Percentiles rank a stretch among this genome's conserved stretches.
Conservation (phyloP, 495 filamentous ascomycete genomes). For the Sordaria brevicollis region DNA sequence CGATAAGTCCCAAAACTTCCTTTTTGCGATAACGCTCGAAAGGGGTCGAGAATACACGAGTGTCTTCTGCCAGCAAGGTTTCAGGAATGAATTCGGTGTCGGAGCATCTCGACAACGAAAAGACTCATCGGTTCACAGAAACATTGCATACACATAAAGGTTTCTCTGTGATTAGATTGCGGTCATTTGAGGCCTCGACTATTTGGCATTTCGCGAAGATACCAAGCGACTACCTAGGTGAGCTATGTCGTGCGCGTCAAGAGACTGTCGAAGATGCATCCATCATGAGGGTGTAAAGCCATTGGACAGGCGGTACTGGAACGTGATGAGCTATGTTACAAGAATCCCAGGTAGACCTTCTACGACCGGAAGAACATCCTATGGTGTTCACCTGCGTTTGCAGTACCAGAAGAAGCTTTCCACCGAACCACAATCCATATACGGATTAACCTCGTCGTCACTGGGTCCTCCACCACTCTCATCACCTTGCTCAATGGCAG, state of each 20-base stretch:
- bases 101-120: too few species aligned
- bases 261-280: neutral
- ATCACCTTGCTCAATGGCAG: neutral
- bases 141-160: neutral
- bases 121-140: neutral
- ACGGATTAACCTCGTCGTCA: neutral
- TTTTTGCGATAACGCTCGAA: too few species aligned
- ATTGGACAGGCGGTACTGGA: neutral
- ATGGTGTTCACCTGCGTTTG: neutral
- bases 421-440: neutral
- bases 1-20: too few species aligned
- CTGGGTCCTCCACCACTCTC: neutral
- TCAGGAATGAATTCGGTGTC: too few species aligned
- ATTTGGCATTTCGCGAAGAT: neutral
- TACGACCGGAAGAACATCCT: too few species aligned
- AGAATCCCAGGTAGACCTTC: neutral
- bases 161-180: neutral
- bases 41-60: too few species aligned
- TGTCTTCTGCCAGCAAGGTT: too few species aligned
- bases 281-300: neutral
- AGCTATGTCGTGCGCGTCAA: neutral
- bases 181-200: neutral
- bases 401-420: neutral
- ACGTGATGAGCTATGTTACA: too few species aligned
- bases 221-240: neutral